Evolutionary conservation across 2,329 filamentous ascomycete species (phyloP).

Genomic region (Arthrobotrys musiformis): DNA sequence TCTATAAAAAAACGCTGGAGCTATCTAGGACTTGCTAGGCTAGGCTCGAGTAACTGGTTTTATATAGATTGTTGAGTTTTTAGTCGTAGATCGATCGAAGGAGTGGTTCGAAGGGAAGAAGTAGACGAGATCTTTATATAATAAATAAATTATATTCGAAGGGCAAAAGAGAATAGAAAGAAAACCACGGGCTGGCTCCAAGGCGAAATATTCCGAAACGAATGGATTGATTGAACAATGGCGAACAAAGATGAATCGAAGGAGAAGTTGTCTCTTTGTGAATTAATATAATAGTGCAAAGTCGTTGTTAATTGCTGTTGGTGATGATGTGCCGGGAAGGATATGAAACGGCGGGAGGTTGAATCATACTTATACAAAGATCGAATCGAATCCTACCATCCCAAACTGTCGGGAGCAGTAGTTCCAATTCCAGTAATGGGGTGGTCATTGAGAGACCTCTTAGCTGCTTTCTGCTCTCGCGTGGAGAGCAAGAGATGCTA

Average conservation of each 20-base stretch:
- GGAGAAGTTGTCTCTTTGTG: constrained; percentile 36
- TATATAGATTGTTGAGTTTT: constrained; percentile 29
- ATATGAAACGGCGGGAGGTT: constrained; percentile 53
- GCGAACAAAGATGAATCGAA: constrained; percentile 38
- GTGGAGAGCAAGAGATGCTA: constrained; percentile 46
- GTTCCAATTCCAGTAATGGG: constrained; percentile 50
- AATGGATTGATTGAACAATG: constrained; percentile 40
- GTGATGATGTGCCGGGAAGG: constrained; percentile 50
- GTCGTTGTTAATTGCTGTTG: constrained; percentile 53
- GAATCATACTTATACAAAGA: constrained; percentile 56
- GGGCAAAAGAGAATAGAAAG: neutral
- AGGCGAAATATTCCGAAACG: constrained; percentile 30
- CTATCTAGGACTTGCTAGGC: constrained; percentile 36
- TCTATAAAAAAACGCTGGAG: constrained; percentile 21
- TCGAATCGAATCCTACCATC: constrained; percentile 46
- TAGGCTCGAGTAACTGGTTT: neutral
- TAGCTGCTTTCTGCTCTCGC: constrained; percentile 54
- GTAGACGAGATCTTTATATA: neutral
- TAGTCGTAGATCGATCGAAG: constrained; percentile 34
- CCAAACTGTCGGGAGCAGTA: constrained; percentile 51
- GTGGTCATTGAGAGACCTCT: constrained; percentile 44
- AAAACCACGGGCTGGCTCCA: neutral
- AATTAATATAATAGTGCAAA: constrained; percentile 13
- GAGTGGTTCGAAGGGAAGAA: constrained; percentile 9
- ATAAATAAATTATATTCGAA: neutral